phyloP scores from a whole-genome alignment of 805 yeast species.

The Nakazawaea laoshanensis region DNA sequence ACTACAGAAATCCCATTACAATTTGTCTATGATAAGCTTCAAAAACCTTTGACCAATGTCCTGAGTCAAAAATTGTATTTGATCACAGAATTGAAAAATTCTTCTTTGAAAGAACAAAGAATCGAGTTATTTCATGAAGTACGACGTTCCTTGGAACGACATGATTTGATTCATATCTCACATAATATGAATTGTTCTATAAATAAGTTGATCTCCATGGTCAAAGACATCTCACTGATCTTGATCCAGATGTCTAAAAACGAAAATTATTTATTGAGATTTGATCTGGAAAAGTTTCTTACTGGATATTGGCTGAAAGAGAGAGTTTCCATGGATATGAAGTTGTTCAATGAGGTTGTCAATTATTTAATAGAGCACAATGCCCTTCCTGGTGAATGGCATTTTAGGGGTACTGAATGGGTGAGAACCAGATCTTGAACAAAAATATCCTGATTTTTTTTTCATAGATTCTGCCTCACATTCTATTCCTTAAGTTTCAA shows the following conservation, averaged over 20 bases:
- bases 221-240: neutral
- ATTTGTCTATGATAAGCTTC: constrained; percentile 1
- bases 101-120: neutral
- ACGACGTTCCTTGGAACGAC: constrained; percentile 3
- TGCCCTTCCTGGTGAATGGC: too few relatives aligned
- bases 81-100: neutral
- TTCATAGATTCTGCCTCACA: too few relatives aligned
- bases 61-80: constrained; percentile 1
- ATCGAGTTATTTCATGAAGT: constrained; percentile 6
- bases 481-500: too few relatives aligned
- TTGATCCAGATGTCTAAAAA: neutral
- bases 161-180: constrained; percentile 3
- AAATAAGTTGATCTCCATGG: constrained; percentile 2
- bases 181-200: constrained; percentile 5
- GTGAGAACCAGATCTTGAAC: too few relatives aligned
- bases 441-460: too few relatives aligned
- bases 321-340: constrained; percentile 2
- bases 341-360: constrained; percentile 1
- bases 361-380: constrained; percentile 9
- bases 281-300: constrained; percentile 1
- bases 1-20: constrained; percentile 3
- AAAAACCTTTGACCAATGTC: neutral
- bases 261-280: neutral
- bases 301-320: neutral
- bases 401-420: too few relatives aligned